Conservation (phyloP, 2,329 filamentous ascomycete genomes). For the Penicillium vulpinum region DNA sequence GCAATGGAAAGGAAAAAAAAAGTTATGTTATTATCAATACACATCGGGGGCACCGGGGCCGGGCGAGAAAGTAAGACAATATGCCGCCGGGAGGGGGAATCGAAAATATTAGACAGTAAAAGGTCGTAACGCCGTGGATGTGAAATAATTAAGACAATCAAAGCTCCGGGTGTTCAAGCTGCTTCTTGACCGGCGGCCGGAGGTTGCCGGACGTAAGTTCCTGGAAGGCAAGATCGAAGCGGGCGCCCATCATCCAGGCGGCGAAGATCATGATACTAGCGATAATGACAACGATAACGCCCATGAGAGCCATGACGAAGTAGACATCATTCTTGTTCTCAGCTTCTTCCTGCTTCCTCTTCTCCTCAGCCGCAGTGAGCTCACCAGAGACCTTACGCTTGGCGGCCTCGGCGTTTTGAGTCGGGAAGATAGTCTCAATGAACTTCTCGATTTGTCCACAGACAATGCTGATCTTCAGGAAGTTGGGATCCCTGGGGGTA, state of each 20-base stretch:
- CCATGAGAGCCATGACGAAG: conserved; percentile 68
- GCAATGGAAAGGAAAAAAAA: conserved; percentile 10
- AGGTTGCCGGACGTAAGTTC: conserved; percentile 56
- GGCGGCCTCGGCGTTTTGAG: conserved; percentile 67
- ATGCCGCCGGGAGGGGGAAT: conserved; percentile 29
- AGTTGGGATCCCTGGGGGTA: conserved; percentile 88
- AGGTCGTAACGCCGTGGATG: conserved; percentile 34
- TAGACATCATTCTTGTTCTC: conserved; percentile 57
- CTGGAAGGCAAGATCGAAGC: conserved; percentile 70
- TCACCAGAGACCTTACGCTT: conserved; percentile 51
- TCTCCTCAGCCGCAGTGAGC: conserved; percentile 58
- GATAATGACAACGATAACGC: conserved; percentile 70
- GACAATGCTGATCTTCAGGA: conserved; percentile 83
- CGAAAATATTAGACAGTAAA: conserved; percentile 25
- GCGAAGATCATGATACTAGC: conserved; percentile 73
- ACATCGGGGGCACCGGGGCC: conserved; percentile 27
- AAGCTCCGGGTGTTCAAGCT: conserved; percentile 40
- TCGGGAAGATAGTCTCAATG: conserved; percentile 89
- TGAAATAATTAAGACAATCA: conserved; percentile 26
- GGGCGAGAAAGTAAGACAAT: conserved; percentile 28
- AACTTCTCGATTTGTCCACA: conserved; percentile 93
- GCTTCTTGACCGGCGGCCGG: conserved; percentile 35
- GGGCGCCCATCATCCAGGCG: conserved; percentile 78
- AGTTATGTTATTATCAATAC: conserved; percentile 36
- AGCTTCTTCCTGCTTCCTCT: conserved; percentile 49